phyloP scores from a whole-genome alignment of 345 rosid genomes.

The Eucalyptus tenuipes region DNA sequence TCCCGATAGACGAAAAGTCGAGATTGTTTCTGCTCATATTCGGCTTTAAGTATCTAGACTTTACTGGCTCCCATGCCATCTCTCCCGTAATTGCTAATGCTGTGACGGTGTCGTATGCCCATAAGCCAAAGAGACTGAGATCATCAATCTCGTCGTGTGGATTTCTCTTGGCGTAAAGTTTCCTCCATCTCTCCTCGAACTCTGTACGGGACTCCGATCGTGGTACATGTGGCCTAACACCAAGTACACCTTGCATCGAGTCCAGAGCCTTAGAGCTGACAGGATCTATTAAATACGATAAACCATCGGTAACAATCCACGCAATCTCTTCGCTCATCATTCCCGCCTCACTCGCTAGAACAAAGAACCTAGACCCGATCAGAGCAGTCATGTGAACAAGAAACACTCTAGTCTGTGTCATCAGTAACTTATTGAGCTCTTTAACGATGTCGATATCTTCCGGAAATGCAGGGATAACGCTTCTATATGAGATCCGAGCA shows the following conservation, averaged over 20 bases:
- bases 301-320: constrained; percentile 23
- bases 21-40: not conserved
- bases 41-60: not conserved
- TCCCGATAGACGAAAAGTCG: not conserved
- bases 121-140: not conserved
- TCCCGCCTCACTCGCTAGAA: constrained; percentile 2
- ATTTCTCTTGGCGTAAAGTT: not conserved
- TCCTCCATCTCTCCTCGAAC: not conserved
- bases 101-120: not conserved
- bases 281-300: not conserved
- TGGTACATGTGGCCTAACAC: not conserved
- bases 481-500: not conserved
- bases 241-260: constrained; percentile 3
- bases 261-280: too few relatives aligned
- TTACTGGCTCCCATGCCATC: not conserved
- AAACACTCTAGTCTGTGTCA: constrained; percentile 20
- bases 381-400: constrained; percentile 17
- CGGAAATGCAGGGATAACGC: constrained; percentile 7
- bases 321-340: constrained; percentile 20
- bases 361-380: constrained; percentile 14
- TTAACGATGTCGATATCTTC: not conserved
- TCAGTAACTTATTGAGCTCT: constrained; percentile 12
- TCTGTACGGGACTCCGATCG: not conserved
- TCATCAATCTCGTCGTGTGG: not conserved
- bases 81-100: not conserved